phyloP scores from a whole-genome alignment of 129 eudicot species.

The Artemisia argyi region DNA sequence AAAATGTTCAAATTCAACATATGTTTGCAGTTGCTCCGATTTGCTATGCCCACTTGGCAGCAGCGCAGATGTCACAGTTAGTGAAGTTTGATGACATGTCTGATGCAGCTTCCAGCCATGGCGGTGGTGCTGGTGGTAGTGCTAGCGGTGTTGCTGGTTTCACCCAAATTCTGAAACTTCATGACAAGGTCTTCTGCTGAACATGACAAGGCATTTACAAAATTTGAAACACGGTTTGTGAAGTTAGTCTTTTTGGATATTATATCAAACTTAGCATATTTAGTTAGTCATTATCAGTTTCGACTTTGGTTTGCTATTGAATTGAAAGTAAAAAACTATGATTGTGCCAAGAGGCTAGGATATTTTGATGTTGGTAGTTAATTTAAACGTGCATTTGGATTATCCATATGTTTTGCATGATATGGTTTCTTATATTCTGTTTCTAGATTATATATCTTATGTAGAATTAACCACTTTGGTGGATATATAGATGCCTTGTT shows the following conservation, averaged over 20 bases:
- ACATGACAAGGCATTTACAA: neutral
- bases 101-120: conserved; percentile 58
- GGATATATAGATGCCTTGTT: too few species aligned
- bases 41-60: conserved; percentile 89
- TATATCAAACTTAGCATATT: neutral
- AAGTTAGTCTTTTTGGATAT: neutral
- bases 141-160: conserved; percentile 33
- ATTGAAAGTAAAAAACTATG: neutral
- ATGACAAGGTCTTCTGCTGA: conserved; percentile 68
- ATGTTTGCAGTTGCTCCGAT: conserved; percentile 64
- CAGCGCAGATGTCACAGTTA: conserved; percentile 65
- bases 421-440: too few species aligned
- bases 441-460: too few species aligned
- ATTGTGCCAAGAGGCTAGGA: neutral
- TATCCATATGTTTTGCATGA: too few species aligned
- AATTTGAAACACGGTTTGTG: neutral
- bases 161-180: conserved; percentile 54
- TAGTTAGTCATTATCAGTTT: neutral
- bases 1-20: neutral
- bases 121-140: conserved; percentile 51
- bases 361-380: neutral
- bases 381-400: neutral
- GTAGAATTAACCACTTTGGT: too few species aligned
- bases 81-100: conserved; percentile 70
- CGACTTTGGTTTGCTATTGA: neutral